Percentiles rank a stretch among this genome's conserved stretches.
phyloP scores from a whole-genome alignment of 352 stramenopile species.

The Elongisporangium anandrum region DNA sequence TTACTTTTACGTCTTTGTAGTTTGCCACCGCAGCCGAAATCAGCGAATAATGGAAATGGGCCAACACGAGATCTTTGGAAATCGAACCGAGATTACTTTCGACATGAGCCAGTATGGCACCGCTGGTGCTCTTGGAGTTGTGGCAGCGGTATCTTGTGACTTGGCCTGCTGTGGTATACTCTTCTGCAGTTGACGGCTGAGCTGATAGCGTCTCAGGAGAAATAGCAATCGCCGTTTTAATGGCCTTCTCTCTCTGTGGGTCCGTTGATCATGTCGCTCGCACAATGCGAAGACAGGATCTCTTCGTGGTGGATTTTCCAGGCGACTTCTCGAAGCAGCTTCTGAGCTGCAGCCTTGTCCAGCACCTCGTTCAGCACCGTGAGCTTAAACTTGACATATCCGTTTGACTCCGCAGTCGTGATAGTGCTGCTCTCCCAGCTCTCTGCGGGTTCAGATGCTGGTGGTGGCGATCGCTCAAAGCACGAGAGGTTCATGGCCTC shows the following conservation, averaged over 20 bases:
- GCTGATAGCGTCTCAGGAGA: no score
- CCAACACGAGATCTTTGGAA: no score
- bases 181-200: no score
- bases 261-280: neutral
- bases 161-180: no score
- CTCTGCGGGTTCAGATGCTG: slow-evolving; percentile 1
- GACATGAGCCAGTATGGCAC: no score
- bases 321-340: slow-evolving; percentile 19
- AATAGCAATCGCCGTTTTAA: no score
- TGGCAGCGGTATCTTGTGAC: no score
- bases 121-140: no score
- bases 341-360: slow-evolving; percentile 8
- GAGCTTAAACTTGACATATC: slow-evolving; percentile 35
- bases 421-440: slow-evolving; percentile 10
- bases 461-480: slow-evolving; percentile 14
- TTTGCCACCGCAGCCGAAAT: no score
- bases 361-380: slow-evolving; percentile 16
- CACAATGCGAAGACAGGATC: neutral
- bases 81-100: no score
- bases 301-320: slow-evolving; percentile 7
- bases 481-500: slow-evolving; percentile 34
- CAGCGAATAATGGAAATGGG: no score
- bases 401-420: slow-evolving; percentile 5
- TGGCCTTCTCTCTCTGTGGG: no score
- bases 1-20: neutral